Evolutionary conservation across 2,329 filamentous ascomycete genomes (phyloP), one percentile per base, ranked within the genome.

Genomic region (Fusarium sp.): DNA sequence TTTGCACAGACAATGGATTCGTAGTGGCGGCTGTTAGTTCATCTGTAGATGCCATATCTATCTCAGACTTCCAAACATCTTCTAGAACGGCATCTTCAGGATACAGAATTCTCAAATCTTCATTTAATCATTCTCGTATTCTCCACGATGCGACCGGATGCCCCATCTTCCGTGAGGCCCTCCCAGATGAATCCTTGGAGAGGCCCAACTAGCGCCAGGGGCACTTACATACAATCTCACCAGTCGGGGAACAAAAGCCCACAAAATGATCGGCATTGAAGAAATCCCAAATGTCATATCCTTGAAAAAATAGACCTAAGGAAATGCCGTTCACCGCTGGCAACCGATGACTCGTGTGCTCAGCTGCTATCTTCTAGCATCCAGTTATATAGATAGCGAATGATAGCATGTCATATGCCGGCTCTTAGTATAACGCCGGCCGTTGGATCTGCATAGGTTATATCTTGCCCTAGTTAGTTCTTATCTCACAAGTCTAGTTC

Each of bases 181-280:
- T 58, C 17, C 22, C 17, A 25, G 49, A 36, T 27, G n/a, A 39
- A 44, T 27, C 33, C 42, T 45, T 44, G 56, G 14, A 33, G 25
- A 64, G 38, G 36, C 31, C 58, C 22, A 42, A 36, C 42, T 68
- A 68, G 46, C 20, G 36, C 36, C 31, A 57, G 63, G 68, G 54
- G 49, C 13, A 20, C 4, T 25, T 47, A 22, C n/a, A 44, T 22
- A 45, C 17, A 41, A 15, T 36, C 27, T 36, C 33, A 31, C 44
- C 62, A 67, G 25, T 67, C 64, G 62, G 18, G 31, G 62, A 25
- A 44, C 41, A 12, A 36, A 5, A 65, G 47, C 39, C 39, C 39
- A 50, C 55, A 49, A 62, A 62, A 62, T 7, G 36, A 58, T 60
- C 36, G 11, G 42, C 68, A n/a, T 4, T 31, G 62, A 67, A 66